Base-by-base conservation (phyloP, 257 asterid species). In the Solanum commersonii region DNA sequence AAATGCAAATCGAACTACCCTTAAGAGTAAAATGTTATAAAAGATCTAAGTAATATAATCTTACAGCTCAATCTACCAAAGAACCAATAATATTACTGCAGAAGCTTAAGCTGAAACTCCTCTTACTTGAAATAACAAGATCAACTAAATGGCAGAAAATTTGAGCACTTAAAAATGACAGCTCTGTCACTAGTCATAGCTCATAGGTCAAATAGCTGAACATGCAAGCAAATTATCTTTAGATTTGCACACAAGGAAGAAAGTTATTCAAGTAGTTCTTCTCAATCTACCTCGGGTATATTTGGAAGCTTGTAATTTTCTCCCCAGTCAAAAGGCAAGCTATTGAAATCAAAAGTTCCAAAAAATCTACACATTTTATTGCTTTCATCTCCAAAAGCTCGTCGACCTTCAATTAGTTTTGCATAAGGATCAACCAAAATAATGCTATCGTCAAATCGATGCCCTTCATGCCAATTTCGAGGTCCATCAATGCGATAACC, bases 261-360 rank as follows among this genome's bases (percentile, higher is more conserved):
- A 86, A 87, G 72, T n/a, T 56, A 29, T 56, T 89, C 68, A 85
- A 88, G 67, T 37, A 89, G 87, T 56, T 71, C 70, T 89, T 83
- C 63, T 91, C 78, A 88, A 89, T 91, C 89, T 93, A 97, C 99
- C 99, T 95, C 99, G 70, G 94, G 96, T 88, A 96, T 93, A 89
- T 93, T 91, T 88, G 99, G 99, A 91, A 92, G 93, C 92, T 92
- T 92, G 91, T 97, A 97, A 89, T 91, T 90, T 85, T 93, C 94
- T 84, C 99, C 99, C 99, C 99, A 97, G 90, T 96, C 94, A 84
- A 97, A 97, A 84, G 98, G 95, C 91, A 89, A 88, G 93, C 94
- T 84, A 89, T 94, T 94, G 83, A 97, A 91, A 91, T 97, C 98
- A 87, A 92, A 97, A 37, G 96, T 94, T 87, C 98, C 99, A 73